Conservation (phyloP, 169 alveolate species). For the Cryptosporidium ubiquitum region DNA sequence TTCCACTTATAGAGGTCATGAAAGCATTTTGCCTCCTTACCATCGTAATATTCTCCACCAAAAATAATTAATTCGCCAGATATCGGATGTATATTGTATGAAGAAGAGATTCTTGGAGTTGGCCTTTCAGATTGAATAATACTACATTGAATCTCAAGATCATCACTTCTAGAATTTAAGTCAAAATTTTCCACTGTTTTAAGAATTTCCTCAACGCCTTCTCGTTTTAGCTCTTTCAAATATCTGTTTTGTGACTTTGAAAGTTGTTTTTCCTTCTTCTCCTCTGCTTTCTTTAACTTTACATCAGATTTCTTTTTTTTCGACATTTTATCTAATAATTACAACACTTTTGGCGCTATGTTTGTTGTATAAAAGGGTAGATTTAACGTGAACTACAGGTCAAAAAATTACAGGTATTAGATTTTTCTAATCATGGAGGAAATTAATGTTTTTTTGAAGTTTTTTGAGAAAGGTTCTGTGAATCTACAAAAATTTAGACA, state of each 20-base stretch:
- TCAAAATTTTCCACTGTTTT: constrained; percentile 31
- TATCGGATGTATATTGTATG: constrained; percentile 61
- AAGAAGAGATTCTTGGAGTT: constrained; percentile 63
- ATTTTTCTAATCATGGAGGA: constrained; percentile 24
- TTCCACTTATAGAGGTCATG: constrained; percentile 88
- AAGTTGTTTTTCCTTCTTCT: constrained; percentile 40
- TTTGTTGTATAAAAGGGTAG: neutral
- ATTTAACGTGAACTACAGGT: neutral
- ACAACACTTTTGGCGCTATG: neutral
- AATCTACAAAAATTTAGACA: neutral
- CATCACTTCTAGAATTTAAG: neutral
- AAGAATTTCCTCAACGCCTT: constrained; percentile 47
- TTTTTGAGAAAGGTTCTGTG: neutral
- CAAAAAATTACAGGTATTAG: constrained; percentile 2
- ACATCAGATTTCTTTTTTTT: constrained; percentile 22
- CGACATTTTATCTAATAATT: neutral
- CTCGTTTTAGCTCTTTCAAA: constrained; percentile 37
- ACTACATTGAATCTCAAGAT: constrained; percentile 39
- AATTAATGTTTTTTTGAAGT: constrained; percentile 11
- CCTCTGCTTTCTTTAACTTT: constrained; percentile 7
- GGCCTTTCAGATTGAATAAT: constrained; percentile 56
- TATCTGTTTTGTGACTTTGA: constrained; percentile 16
- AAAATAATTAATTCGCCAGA: constrained; percentile 83
- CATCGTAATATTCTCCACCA: constrained; percentile 92
- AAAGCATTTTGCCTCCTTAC: constrained; percentile 82